A percentile compares a stretch with the other conserved stretches of the same genome.
Evolutionary conservation across 306 rosid species (phyloP).

Genomic region (Cyamopsis tetragonoloba): DNA sequence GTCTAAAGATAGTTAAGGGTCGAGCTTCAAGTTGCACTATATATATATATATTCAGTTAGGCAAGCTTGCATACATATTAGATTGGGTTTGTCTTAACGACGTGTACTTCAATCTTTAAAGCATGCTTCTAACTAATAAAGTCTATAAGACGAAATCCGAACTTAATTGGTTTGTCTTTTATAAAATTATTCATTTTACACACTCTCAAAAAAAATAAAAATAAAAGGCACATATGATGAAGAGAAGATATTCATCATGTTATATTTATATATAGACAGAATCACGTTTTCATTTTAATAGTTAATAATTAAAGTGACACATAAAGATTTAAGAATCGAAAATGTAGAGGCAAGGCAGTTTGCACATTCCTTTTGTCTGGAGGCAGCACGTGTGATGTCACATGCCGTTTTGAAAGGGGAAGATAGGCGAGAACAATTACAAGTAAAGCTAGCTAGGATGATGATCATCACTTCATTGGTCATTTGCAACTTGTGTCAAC

Average conservation of each 20-base stretch:
- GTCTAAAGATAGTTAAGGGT: constrained; percentile 4
- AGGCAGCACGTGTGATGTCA: constrained; percentile 66
- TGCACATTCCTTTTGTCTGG: constrained; percentile 79
- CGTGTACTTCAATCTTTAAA: constrained; percentile 25
- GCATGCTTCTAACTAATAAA: constrained; percentile 32
- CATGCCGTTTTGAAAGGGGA: constrained; percentile 52
- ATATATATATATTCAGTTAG: too few species aligned
- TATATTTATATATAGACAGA: neutral
- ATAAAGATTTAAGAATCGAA: neutral
- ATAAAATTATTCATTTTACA: neutral
- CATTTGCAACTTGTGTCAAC: constrained; percentile 42
- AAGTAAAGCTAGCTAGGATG: constrained; percentile 28
- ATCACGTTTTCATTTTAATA: constrained; percentile 33
- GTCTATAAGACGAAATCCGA: constrained; percentile 8
- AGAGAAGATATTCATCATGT: neutral
- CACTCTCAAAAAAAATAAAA: neutral
- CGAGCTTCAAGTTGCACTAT: constrained; percentile 1
- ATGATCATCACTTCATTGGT: constrained; percentile 32
- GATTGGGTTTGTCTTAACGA: constrained; percentile 25
- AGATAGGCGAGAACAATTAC: constrained; percentile 33
- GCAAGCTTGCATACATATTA: constrained; percentile 6
- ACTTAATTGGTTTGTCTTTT: neutral
- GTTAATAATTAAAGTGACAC: constrained; percentile 4
- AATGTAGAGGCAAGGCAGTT: constrained; percentile 18
- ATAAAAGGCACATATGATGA: neutral